Evolutionary conservation across 192 early-diverging fungal genomes (phyloP).

Genomic region (Piromyces finnis): DNA sequence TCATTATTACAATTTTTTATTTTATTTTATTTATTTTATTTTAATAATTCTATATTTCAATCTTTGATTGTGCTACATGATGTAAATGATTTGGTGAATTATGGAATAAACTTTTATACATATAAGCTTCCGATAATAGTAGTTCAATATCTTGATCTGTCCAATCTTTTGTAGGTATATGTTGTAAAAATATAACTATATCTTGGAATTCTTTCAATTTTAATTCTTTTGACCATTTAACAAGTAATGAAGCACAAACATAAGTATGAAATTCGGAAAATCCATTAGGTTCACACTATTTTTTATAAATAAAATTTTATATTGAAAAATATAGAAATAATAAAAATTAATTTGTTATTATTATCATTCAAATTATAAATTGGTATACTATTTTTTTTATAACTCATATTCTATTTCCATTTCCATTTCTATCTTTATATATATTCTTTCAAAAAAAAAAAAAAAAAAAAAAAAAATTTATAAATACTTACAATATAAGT

Average conservation of each 20-base stretch:
- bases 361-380: no score
- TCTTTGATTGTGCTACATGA: background rate
- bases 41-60: background rate
- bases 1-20: no score
- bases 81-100: slow-evolving; percentile 60
- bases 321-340: no score
- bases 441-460: no score
- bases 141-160: slow-evolving; percentile 80
- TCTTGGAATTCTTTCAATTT: slow-evolving; percentile 76
- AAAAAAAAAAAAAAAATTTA: no score
- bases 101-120: slow-evolving; percentile 93
- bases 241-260: slow-evolving; percentile 93
- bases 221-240: slow-evolving; percentile 77
- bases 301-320: no score
- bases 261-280: slow-evolving; percentile 97
- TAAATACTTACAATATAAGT: slow-evolving; percentile 66
- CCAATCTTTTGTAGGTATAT: slow-evolving; percentile 73
- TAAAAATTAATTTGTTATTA: no score
- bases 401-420: no score
- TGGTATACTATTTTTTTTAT: no score
- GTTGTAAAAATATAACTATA: slow-evolving; percentile 86
- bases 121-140: slow-evolving; percentile 85
- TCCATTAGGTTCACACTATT: slow-evolving; percentile 60
- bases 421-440: no score
- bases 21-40: no score